These are phyloP conservation scores for Kazachstania africana DNA, from an alignment of 805 yeast genomes.

Conservation along the genomic window DNA sequence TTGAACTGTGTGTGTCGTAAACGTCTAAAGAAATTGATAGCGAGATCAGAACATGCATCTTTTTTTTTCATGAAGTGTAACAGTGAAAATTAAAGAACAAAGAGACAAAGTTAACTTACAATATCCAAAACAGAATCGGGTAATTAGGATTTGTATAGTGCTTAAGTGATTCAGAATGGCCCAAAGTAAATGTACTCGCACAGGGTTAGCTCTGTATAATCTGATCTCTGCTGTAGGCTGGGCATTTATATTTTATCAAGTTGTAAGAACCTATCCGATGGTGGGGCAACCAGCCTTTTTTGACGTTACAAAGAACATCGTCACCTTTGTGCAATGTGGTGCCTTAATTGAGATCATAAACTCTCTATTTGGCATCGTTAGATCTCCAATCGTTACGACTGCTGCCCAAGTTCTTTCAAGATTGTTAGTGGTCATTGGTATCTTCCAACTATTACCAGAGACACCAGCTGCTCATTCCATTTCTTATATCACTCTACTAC, in stretches of 20 bases:
- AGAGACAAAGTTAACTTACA: no score
- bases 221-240: constrained; percentile 42
- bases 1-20: no score
- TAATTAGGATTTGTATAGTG: no score
- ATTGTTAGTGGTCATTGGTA: constrained; percentile 69
- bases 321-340: constrained; percentile 59
- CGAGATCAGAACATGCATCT: no score
- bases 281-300: constrained; percentile 60
- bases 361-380: constrained; percentile 67
- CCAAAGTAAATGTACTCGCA: no score
- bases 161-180: no score
- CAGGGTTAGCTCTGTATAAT: constrained; percentile 42
- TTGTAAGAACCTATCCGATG: constrained; percentile 28
- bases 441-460: constrained; percentile 68
- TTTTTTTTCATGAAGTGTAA: no score
- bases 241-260: constrained; percentile 38
- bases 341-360: constrained; percentile 78
- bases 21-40: no score
- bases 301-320: constrained; percentile 42
- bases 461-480: constrained; percentile 35
- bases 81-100: no score
- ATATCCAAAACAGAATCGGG: no score
- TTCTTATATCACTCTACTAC: constrained; percentile 54
- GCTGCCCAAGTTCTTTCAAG: constrained; percentile 81
- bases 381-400: constrained; percentile 77